phyloP scores from a whole-genome alignment of 1,284 basidiomycete genomes.

The Microbotryum silenes-acaulis region DNA sequence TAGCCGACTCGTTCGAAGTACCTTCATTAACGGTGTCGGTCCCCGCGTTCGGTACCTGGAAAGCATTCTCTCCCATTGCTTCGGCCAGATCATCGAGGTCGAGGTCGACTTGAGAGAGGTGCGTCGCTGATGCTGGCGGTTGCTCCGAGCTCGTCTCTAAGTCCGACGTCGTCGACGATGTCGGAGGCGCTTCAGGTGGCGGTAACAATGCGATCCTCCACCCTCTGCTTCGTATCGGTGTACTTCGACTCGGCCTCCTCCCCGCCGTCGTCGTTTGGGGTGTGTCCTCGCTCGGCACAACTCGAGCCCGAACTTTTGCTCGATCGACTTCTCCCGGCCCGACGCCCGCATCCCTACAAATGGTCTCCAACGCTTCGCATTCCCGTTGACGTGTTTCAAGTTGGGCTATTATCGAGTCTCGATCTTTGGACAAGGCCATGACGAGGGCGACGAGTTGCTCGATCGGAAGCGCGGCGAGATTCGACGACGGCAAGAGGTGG shows the following conservation, averaged over 20 bases:
- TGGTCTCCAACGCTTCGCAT: constrained; percentile 15
- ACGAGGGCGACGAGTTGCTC: constrained; percentile 24
- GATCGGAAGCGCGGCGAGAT: constrained; percentile 2
- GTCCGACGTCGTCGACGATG: no score
- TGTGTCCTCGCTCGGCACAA: background rate
- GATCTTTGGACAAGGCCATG: constrained; percentile 12
- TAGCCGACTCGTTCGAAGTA: background rate
- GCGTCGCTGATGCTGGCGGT: background rate
- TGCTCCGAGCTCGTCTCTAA: background rate
- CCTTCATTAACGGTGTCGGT: background rate
- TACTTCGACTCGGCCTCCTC: background rate
- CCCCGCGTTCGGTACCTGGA: constrained; percentile 13
- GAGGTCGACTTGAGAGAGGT: constrained; percentile 18
- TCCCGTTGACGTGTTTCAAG: constrained; percentile 1
- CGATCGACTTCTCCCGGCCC: constrained; percentile 21
- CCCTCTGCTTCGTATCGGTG: constrained; percentile 1
- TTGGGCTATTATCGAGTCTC: background rate
- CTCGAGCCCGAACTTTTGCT: constrained; percentile 15
- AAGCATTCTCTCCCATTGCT: constrained; percentile 28
- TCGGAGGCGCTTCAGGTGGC: background rate
- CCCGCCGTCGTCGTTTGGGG: background rate
- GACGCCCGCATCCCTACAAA: constrained; percentile 8
- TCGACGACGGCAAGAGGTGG: constrained; percentile 7
- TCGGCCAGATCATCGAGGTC: constrained; percentile 28
- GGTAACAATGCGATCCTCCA: constrained; percentile 13